Percentiles rank a stretch among this genome's conserved stretches.
Conservation (phyloP, 306 rosid species). For the Prunus mira region DNA sequence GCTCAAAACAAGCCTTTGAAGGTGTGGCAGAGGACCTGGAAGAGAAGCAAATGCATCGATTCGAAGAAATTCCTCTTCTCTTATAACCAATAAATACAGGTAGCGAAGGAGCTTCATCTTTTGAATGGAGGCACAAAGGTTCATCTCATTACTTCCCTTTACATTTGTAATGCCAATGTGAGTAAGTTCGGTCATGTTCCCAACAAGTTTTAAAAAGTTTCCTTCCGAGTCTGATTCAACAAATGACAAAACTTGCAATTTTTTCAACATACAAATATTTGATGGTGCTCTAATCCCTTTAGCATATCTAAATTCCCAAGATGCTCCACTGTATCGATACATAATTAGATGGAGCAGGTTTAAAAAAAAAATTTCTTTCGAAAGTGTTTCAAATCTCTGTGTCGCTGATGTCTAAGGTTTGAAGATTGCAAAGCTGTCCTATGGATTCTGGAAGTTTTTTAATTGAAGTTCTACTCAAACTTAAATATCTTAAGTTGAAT, state of each 20-base stretch:
- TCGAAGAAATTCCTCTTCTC: neutral
- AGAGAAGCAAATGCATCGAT: no score
- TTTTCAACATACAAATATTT: neutral
- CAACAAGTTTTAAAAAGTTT: neutral
- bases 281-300: neutral
- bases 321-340: neutral
- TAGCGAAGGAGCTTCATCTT: no score
- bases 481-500: conserved; percentile 20
- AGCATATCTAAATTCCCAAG: neutral
- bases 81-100: no score
- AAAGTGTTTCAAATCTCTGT: conserved; percentile 1
- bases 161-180: conserved; percentile 1
- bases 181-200: conserved; percentile 7
- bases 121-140: no score
- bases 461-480: conserved; percentile 3
- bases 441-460: conserved; percentile 21
- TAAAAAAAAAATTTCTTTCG: neutral
- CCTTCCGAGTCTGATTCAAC: neutral
- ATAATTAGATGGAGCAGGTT: neutral
- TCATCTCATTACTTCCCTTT: no score
- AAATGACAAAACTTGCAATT: conserved; percentile 3
- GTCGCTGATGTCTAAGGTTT: neutral
- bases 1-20: no score
- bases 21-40: no score
- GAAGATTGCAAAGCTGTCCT: conserved; percentile 18